phyloP scores from a whole-genome alignment of 2,329 filamentous ascomycete species.

The Xylaria hypoxylon region DNA sequence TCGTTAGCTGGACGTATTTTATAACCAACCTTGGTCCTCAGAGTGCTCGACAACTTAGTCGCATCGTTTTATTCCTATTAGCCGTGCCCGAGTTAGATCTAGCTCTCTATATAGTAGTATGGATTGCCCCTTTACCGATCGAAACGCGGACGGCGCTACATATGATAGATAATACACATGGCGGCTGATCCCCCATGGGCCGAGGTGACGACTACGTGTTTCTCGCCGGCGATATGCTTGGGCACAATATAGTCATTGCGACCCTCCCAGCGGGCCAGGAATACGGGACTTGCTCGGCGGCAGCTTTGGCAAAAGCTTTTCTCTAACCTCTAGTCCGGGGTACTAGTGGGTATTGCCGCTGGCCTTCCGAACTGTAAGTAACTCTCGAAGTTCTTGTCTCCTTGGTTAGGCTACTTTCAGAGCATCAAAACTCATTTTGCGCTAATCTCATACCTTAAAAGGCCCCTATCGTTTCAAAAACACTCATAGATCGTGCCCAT shows the following conservation, averaged over 20 bases:
- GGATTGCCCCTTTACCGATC: constrained; percentile 26
- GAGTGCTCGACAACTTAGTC: no score
- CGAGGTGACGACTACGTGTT: constrained; percentile 28
- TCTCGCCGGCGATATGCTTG: constrained; percentile 16
- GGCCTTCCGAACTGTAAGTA: constrained; percentile 21
- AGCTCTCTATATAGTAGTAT: constrained; percentile 24
- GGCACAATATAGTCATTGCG: constrained; percentile 27
- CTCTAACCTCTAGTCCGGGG: constrained; percentile 24
- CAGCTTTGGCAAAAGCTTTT: constrained; percentile 24
- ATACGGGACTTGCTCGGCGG: constrained; percentile 21
- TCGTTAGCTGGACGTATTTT: no score
- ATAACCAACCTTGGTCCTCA: no score
- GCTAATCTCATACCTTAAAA: neutral
- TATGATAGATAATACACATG: constrained; percentile 26
- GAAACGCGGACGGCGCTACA: constrained; percentile 18
- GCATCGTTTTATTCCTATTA: neutral
- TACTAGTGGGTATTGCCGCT: constrained; percentile 27
- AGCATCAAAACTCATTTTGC: no score
- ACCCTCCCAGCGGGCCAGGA: constrained; percentile 20
- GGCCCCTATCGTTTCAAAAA: neutral
- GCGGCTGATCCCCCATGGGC: constrained; percentile 16
- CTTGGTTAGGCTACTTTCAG: no score
- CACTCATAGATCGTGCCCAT: neutral
- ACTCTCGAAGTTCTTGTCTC: neutral
- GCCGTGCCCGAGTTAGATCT: constrained; percentile 18